Conservation (phyloP, 2,329 filamentous ascomycete genomes). For the Arthrobotrys conoides region DNA sequence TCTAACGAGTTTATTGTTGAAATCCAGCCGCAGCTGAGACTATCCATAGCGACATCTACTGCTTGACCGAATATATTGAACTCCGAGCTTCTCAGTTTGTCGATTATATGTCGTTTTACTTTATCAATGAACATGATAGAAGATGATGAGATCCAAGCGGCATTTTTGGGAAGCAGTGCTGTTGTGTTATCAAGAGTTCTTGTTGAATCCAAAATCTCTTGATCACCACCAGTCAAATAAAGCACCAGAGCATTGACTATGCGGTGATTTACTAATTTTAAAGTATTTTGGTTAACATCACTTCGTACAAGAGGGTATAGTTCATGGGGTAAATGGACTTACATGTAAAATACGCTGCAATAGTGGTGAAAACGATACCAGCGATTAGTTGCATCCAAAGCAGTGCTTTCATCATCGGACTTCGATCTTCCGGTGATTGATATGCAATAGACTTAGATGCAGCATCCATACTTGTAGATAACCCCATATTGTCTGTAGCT, state of each 20-base stretch:
- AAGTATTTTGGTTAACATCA: neutral
- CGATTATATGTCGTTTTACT: constrained; percentile 28
- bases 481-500: neutral
- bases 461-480: neutral
- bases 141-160: constrained; percentile 45
- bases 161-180: constrained; percentile 44
- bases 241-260: constrained; percentile 45
- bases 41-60: constrained; percentile 50
- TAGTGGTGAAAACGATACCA: constrained; percentile 50
- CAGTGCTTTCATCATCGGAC: constrained; percentile 39
- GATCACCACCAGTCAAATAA: constrained; percentile 40
- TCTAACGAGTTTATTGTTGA: constrained; percentile 47
- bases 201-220: constrained; percentile 36
- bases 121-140: constrained; percentile 59
- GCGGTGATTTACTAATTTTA: constrained; percentile 48
- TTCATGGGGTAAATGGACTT: neutral
- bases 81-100: constrained; percentile 34
- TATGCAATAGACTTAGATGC: neutral
- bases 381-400: constrained; percentile 59
- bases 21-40: constrained; percentile 55
- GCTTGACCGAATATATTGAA: constrained; percentile 32
- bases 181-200: constrained; percentile 42
- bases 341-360: constrained; percentile 51
- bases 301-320: neutral
- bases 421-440: constrained; percentile 12